phyloP scores from a whole-genome alignment of 257 asterid species.

The Solanum ossicruentum region DNA sequence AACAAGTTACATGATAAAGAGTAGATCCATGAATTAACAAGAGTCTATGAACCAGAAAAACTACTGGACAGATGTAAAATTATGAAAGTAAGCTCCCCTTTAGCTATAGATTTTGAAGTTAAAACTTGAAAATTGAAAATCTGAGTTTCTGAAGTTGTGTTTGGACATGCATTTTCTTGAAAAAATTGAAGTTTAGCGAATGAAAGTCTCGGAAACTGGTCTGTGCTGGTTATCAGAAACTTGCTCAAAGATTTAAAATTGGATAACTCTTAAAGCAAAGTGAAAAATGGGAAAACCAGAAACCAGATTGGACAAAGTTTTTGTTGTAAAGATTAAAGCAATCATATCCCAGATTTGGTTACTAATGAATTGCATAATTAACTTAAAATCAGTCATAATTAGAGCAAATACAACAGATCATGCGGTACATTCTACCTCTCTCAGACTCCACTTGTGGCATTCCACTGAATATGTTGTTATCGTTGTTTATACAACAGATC shows the following conservation, averaged over 20 bases:
- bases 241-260: neutral
- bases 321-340: neutral
- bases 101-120: neutral
- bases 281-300: neutral
- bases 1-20: neutral
- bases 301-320: neutral
- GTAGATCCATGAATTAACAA: neutral
- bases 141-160: too few relatives aligned
- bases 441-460: too few relatives aligned
- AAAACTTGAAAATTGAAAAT: neutral
- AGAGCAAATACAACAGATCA: neutral
- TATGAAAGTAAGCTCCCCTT: neutral
- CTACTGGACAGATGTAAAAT: neutral
- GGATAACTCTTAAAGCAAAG: neutral
- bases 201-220: neutral
- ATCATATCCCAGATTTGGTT: neutral
- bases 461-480: too few relatives aligned
- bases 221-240: neutral
- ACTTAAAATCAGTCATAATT: neutral
- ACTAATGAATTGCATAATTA: neutral
- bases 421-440: neutral
- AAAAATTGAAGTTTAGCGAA: neutral
- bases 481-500: neutral
- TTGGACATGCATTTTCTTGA: neutral
- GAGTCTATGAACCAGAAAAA: neutral